Evolutionary conservation across 805 yeast species (phyloP), one percentile per base, ranked within the genome.

Genomic region (Candida bentonensis): DNA sequence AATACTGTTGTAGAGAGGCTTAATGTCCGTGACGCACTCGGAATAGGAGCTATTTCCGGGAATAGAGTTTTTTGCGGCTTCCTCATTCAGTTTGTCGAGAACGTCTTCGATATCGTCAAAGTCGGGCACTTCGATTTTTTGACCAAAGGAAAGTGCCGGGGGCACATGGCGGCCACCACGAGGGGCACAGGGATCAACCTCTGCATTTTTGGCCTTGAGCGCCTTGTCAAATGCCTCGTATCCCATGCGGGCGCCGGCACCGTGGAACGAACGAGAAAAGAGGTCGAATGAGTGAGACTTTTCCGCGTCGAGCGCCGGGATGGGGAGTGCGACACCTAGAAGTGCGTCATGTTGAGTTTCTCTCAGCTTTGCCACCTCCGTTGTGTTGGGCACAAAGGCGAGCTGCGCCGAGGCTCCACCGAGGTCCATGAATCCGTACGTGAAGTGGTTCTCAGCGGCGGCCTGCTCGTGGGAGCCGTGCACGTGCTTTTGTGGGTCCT

Each of bases 331-430:
- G 20, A 30, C 36, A 23, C 66, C 59, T 26, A 78, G 57, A n/a
- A 63, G 62, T 1, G 79, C 53, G 36, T 60, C 63, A 52, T 69
- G 72, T 41, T 77, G 53, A 36, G 69, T 66, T 43, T 72, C 70
- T 21, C 60, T 53, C 47, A 73, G 76, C 39, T 70, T 73, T 2
- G 54, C 53, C 2, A 58, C 58, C 45, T 71, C 76, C 1, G 72
- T 63, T 20, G 55, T 41, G 51, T 71, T 70, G 0, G 85, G 84
- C 56, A 70, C 74, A 51, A 78, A 78, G 2, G 77, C 77, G 20
- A 79, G 73, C 54, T 79, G 84, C 0, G 81, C 73, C 1, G 78
- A 73, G 0, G 79, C 79, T 0, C 81, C 82, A 9, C 82, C 82
- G 76, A 76, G 70, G 48, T 76, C 79, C 30, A 76, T 57, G 15